Conservation (phyloP, 768 basidiomycete genomes). For the Hydnomerulius pinastri region DNA sequence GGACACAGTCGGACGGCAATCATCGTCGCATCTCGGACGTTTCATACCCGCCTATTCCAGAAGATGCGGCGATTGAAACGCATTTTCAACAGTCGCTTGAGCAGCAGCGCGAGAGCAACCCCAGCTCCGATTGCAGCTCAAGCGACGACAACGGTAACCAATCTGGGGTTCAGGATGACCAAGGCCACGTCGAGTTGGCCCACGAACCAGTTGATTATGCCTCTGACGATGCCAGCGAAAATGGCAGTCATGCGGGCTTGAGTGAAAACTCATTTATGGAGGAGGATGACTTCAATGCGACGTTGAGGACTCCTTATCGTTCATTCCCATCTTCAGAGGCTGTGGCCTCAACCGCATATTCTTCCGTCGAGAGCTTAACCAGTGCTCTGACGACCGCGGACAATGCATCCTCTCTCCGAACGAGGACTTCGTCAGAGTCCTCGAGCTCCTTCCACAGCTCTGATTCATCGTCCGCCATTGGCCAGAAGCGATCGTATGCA, state of each 20-base stretch:
- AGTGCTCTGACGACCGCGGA: conserved; percentile 42
- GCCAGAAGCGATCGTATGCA: conserved; percentile 42
- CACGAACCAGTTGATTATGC: conserved; percentile 21
- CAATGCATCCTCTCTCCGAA: conserved; percentile 39
- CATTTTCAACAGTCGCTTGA: conserved; percentile 75
- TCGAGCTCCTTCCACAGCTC: conserved; percentile 32
- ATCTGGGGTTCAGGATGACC: conserved; percentile 41
- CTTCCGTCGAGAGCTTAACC: conserved; percentile 28
- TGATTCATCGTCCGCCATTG: conserved; percentile 38
- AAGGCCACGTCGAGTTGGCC: conserved; percentile 2
- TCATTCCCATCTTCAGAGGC: conserved; percentile 20
- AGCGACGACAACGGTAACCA: conserved; percentile 50
- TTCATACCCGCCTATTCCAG: conserved; percentile 35
- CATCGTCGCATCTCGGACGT: conserved; percentile 6
- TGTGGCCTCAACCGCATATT: conserved; percentile 21
- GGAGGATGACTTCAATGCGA: conserved; percentile 65
- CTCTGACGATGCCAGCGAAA: conserved; percentile 26
- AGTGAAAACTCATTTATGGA: conserved; percentile 24
- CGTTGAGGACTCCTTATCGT: conserved; percentile 62
- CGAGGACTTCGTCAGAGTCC: conserved; percentile 46
- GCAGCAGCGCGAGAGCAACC: conserved; percentile 60
- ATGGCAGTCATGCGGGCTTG: conserved; percentile 25
- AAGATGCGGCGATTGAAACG: conserved; percentile 42
- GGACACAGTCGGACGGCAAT: conserved; percentile 3
- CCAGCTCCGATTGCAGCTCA: conserved; percentile 59